Evolutionary conservation across 345 rosid genomes (phyloP), one percentile per base, ranked within the genome.

Genomic region (Rhodamnia rubescens): DNA sequence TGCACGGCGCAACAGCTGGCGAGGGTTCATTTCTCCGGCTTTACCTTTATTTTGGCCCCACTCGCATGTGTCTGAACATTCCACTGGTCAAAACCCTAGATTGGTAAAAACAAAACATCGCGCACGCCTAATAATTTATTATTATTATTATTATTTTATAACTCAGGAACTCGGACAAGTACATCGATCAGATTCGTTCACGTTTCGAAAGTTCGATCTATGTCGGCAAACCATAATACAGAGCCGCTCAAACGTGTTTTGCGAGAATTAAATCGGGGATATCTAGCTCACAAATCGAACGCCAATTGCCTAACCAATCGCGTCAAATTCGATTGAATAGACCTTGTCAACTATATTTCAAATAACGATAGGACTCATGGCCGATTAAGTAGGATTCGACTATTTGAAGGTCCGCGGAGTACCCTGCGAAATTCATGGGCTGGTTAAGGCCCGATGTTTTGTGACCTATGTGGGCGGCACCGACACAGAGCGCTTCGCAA

Each of bases 381-480:
- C 18, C 1, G 8, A 57, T 57, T 57, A 2, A 26, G 32, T 57
- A 3, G 1, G 6, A 26, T 11, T 0, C 29, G 2, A 6, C 13
- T 14, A 27, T 20, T 0, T 7, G 20, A 59, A 59, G 74, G 20
- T 9, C 42, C 22, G 20, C 4, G 11, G 1, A 0, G 1, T 0
- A 2, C 24, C 78, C 12, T 18, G 7, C 24, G 0, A 32, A 64
- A 32, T 64, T 64, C 3, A 29, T 0, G 20, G 22, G 42, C 75
- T 6, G 1, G 29, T 64, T 7, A 0, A 16, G 42, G 16, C 42
- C 10, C 1, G 0, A 14, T 1, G 0, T 32, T 64, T 16, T 11
- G 12, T 49, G 12, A 32, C 10, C 11, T 16, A 8, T 2, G 0
- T 2, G 5, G 5, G 3, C 3, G 3, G 11, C 9, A 1, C 0